Evolutionary conservation across 768 basidiomycete genomes (phyloP).

Genomic region (Amyloporia xantha): DNA sequence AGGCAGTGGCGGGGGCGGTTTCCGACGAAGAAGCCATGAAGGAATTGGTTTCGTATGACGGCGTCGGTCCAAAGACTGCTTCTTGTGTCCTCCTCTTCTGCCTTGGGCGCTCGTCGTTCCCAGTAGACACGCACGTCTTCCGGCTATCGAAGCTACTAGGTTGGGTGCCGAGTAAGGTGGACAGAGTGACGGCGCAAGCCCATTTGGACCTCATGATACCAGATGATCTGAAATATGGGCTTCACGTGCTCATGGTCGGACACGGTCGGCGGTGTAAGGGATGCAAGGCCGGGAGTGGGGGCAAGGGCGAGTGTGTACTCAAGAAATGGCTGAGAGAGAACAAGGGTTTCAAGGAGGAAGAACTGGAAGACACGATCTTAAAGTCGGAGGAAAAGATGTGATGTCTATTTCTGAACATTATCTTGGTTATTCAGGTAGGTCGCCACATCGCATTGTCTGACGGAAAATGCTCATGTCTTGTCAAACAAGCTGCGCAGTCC

Average conservation of each 20-base stretch:
- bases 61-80: slow-evolving; percentile 59
- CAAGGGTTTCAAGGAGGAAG: slow-evolving; percentile 14
- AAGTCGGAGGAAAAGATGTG: slow-evolving; percentile 5
- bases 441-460: too few relatives aligned
- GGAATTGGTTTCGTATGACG: slow-evolving; percentile 48
- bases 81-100: slow-evolving; percentile 58
- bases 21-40: slow-evolving; percentile 48
- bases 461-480: too few relatives aligned
- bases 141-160: slow-evolving; percentile 44
- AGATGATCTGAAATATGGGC: slow-evolving; percentile 44
- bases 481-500: too few relatives aligned
- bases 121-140: slow-evolving; percentile 61
- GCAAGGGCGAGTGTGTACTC: slow-evolving; percentile 27
- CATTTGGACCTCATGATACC: slow-evolving; percentile 50
- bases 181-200: slow-evolving; percentile 48
- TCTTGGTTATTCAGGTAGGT: too few relatives aligned
- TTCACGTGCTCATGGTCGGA: slow-evolving; percentile 53
- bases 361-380: slow-evolving; percentile 14
- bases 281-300: slow-evolving; percentile 34
- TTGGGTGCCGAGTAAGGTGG: slow-evolving; percentile 42
- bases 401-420: background rate
- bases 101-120: slow-evolving; percentile 52
- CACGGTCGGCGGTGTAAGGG: slow-evolving; percentile 51
- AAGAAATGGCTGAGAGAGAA: slow-evolving; percentile 30
- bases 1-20: slow-evolving; percentile 17